These are phyloP conservation scores for Mycena vulgaris DNA, from an alignment of 768 basidiomycete species.

Conservation along the genomic window DNA sequence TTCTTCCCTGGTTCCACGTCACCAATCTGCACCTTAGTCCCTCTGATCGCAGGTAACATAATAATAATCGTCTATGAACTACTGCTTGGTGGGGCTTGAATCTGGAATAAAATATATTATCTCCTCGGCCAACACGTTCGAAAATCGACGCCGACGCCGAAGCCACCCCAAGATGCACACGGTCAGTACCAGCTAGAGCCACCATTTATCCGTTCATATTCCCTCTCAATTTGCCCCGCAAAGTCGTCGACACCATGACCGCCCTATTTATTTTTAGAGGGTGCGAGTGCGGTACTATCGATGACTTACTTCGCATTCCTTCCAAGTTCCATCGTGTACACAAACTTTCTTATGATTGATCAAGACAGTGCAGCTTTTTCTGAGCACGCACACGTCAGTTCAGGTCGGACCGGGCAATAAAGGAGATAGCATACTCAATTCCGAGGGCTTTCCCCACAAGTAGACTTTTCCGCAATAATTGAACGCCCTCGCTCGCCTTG, in stretches of 20 bases:
- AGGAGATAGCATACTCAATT: slow-evolving; percentile 64
- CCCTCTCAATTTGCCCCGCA: slow-evolving; percentile 81
- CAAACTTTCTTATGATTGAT: slow-evolving; percentile 80
- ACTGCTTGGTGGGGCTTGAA: slow-evolving; percentile 64
- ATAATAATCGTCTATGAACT: slow-evolving; percentile 91
- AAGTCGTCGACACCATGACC: slow-evolving; percentile 86
- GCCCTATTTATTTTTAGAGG: slow-evolving; percentile 58
- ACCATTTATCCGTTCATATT: slow-evolving; percentile 76
- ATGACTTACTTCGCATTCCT: slow-evolving; percentile 77
- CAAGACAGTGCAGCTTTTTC: slow-evolving; percentile 90
- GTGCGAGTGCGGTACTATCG: not conserved
- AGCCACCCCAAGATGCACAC: too few species aligned
- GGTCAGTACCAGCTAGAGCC: slow-evolving; percentile 17
- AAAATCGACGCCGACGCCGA: too few species aligned
- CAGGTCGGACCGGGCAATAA: not conserved
- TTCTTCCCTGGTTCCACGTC: slow-evolving; percentile 11
- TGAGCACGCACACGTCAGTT: slow-evolving; percentile 45
- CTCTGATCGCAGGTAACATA: slow-evolving; percentile 90
- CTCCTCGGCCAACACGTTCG: too few species aligned
- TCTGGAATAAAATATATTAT: slow-evolving; percentile 31
- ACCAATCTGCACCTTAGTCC: slow-evolving; percentile 70
- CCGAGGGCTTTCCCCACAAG: slow-evolving; percentile 58
- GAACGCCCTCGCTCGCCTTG: slow-evolving; percentile 72
- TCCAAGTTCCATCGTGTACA: slow-evolving; percentile 85
- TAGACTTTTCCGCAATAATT: slow-evolving; percentile 76